Evolutionary conservation across 2,329 filamentous ascomycete species (phyloP), one percentile per base, ranked within the genome.

Genomic region (Trichophyton schoenleinii): DNA sequence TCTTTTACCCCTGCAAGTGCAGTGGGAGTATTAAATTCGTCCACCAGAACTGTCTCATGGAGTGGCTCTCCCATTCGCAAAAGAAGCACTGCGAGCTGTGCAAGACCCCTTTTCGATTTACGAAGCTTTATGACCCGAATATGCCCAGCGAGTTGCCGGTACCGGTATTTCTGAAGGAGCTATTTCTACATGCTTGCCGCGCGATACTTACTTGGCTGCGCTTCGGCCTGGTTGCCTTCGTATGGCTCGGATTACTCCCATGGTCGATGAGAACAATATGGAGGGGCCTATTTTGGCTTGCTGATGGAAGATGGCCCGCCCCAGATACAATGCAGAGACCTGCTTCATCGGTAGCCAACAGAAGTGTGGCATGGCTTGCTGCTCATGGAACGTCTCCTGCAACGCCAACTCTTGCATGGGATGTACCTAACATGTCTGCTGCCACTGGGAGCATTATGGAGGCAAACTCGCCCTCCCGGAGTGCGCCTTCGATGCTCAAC

Each of bases 81-180:
- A 99, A 99, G 83, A 97, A 97, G 75, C 89, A 99, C 79, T 99
- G 95, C 80, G 94, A 99, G 78, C 85, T 99, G 41, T 99, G 94
- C 84, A 99, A 99, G 78, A 99, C 94, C 1, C 87, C 91, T 0
- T 99, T 97, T 71, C 88, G 91, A 63, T 99, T 99, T 78, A 99
- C 94, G 60, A 99, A 99, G 75, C 83, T 99, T 44, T 99, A 99
- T 77, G 86, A 91, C 64, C 90, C 91, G 3, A 83, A 91, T 70
- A 99, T 99, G 94, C 95, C 94, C 1, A 83, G 84, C 64, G 84
- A 83, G 11, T 81, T 99, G 13, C 94, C 95, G 0, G 81, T 86
- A 46, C 82, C 87, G 57, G 80, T 99, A 64, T 96, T 99, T 69
- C 67, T 91, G 61, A 85, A 85, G 65, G 88, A 95, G 74, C 84